Evolutionary conservation across 2,329 filamentous ascomycete genomes (phyloP), one percentile per base, ranked within the genome.

Genomic region (Diplocarpon rosae): DNA sequence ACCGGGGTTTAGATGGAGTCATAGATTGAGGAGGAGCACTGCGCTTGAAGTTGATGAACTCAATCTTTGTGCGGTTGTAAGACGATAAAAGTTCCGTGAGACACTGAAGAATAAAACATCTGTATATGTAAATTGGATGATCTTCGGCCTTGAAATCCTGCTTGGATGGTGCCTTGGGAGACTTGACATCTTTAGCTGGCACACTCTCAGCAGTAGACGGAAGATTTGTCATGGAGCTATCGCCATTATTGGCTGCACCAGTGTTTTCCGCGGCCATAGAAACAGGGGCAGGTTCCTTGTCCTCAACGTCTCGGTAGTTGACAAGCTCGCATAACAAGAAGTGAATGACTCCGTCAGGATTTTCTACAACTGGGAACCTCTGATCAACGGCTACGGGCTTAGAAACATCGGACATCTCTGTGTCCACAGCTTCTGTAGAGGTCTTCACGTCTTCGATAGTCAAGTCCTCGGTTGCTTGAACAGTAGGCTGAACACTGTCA

Each of bases 1-100:
- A 89, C 33, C 92, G 80, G 45, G 92, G 92, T 64, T 96, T 96
- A 13, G 93, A 89, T 5, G 92, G 92, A 1, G 92, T 96, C 50
- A 65, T 61, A 10, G 82, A 82, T 55, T 86, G 82, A 36, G 87
- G 75, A 37, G 90, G 86, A 6, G 86, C 83, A 59, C 89, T 95
- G 49, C 90, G 82, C 54, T 93, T 96, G 68, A 95, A 98, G 63
- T 95, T 96, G 69, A 99, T 95, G 62, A 99, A 96, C 62, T 98
- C 93, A 35, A 98, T 78, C 71, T 99, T 99, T 8, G 88, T 86
- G 43, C 88, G 80, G 55, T 88, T 95, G 67, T 96, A 98, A 58
- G 84, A 93, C 46, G 85, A 80, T 12, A 98, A 71, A 12, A 98
- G 75, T 64, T 99, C 92, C 0, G 87, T 82, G 32, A 99, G 69